Base-by-base conservation (phyloP, 2,329 filamentous ascomycete species). In the Triangularia verruculosa region DNA sequence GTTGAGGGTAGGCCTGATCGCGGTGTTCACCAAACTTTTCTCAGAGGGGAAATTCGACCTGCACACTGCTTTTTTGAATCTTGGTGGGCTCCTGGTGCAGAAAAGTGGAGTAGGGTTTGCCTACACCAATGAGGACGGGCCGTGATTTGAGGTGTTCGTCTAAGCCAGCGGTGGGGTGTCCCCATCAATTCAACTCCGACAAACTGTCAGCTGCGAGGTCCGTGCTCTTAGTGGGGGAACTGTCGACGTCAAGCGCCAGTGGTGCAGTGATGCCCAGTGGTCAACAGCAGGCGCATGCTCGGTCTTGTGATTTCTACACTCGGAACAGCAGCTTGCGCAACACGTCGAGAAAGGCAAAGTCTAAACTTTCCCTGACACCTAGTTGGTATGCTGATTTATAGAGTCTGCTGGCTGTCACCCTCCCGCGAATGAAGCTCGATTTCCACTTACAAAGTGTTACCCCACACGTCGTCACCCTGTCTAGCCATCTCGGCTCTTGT, bases 1-100 rank as follows among this genome's bases (percentile, higher is more conserved):
- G 72, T 68, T 73, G 71, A 72, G 73, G 71, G 39, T 63, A 66
- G 68, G 62, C 67, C 64, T 65, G 66, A 62, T 69, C 65, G 61
- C 65, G 68, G 61, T 70, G 67, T 68, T 70, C 68, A 64, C 69
- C 67, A 57, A 54, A 67, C 67, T 67, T 69, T 71, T 71, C 64
- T 64, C 62, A 65, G 63, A 67, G 39, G 68, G 69, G 67, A 67
- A 70, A 70, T 70, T 71, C 68, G 66, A 67, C 66, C 52, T 57
- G 65, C 69, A 64, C 66, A 63, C 64, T 62, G 65, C 53, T 68
- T 69, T 70, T 71, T 71, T 71, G 68, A 70, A 69, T 67, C 66
- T 67, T 71, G 68, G 70, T 71, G 70, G 69, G 69, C 68, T 70
- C 66, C 55, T 43, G 64, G 67, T 61, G 55, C 60, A 57, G 54